phyloP scores from a whole-genome alignment of 495 filamentous ascomycete genomes.

The Xylaria curta region DNA sequence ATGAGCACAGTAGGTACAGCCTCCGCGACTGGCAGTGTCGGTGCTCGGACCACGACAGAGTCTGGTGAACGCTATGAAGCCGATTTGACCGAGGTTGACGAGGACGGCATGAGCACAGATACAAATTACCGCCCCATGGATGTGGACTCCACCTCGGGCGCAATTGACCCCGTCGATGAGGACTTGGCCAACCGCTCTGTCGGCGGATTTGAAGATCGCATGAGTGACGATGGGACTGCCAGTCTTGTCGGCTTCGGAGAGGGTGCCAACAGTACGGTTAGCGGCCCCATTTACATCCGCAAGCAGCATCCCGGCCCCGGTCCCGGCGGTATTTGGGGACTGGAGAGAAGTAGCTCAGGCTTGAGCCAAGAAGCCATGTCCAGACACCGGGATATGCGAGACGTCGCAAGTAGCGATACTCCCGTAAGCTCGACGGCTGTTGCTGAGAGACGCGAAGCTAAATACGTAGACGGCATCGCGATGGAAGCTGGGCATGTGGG shows the following conservation, averaged over 20 bases:
- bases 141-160: constrained; percentile 45
- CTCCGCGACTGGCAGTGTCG: constrained; percentile 69
- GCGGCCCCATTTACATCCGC: constrained; percentile 71
- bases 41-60: constrained; percentile 70
- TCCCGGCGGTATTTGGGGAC: constrained; percentile 37
- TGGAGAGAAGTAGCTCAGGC: constrained; percentile 53
- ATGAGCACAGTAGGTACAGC: constrained; percentile 88
- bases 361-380: constrained; percentile 46
- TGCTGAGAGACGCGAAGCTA: constrained; percentile 51
- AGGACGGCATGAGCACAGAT: constrained; percentile 58
- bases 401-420: constrained; percentile 42
- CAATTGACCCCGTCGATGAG: constrained; percentile 50
- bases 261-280: constrained; percentile 79
- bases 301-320: constrained; percentile 43
- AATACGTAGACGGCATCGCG: constrained; percentile 55
- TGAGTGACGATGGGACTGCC: constrained; percentile 75
- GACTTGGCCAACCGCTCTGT: constrained; percentile 58
- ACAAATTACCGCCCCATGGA: constrained; percentile 49
- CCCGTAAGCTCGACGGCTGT: constrained; percentile 48
- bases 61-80: constrained; percentile 50
- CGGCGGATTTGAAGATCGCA: constrained; percentile 69
- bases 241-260: constrained; percentile 87
- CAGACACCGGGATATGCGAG: constrained; percentile 35
- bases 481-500: constrained; percentile 42
- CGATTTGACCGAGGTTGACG: constrained; percentile 49